These are phyloP conservation scores for Wickerhamiella kurtzmanii DNA, from an alignment of 805 yeast species.

Conservation along the genomic window DNA sequence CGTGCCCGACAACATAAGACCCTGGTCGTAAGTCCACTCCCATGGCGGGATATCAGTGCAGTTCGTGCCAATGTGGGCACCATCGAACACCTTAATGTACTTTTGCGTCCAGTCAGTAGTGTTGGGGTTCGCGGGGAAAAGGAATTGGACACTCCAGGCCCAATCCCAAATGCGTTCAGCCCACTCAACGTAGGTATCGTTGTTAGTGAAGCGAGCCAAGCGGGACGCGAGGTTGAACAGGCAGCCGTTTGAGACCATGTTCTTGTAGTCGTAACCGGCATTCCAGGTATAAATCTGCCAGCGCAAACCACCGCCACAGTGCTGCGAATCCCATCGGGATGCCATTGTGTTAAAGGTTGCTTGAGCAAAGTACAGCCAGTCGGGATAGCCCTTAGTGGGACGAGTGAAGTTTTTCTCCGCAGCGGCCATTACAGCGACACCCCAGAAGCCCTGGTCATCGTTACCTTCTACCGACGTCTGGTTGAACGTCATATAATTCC, in stretches of 20 bases:
- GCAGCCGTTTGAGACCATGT: slow-evolving; percentile 82
- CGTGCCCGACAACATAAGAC: slow-evolving; percentile 61
- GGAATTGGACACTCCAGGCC: slow-evolving; percentile 43
- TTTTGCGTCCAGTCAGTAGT: slow-evolving; percentile 31
- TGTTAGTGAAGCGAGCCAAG: slow-evolving; percentile 68
- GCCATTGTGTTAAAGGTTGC: slow-evolving; percentile 89
- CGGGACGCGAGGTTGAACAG: slow-evolving; percentile 79
- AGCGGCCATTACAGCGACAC: slow-evolving; percentile 80
- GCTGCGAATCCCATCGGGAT: slow-evolving; percentile 61
- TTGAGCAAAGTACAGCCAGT: slow-evolving; percentile 73
- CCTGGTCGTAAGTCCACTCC: slow-evolving; percentile 85
- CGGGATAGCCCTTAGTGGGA: slow-evolving; percentile 33
- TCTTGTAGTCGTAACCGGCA: slow-evolving; percentile 85
- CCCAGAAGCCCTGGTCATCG: slow-evolving; percentile 98
- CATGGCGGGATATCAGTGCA: slow-evolving; percentile 46
- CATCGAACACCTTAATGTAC: slow-evolving; percentile 22
- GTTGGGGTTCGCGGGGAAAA: slow-evolving; percentile 27
- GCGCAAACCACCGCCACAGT: slow-evolving; percentile 81
- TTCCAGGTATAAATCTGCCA: slow-evolving; percentile 97
- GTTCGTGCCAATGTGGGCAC: slow-evolving; percentile 33
- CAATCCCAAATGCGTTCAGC: slow-evolving; percentile 69
- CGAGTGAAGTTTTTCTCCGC: slow-evolving; percentile 77
- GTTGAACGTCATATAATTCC: slow-evolving; percentile 74
- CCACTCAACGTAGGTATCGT: slow-evolving; percentile 60
- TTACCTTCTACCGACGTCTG: slow-evolving; percentile 91